Percentiles rank a stretch among this genome's conserved stretches.
Conservation (phyloP, 163 green algal species). For the Chloromonas sp. region DNA sequence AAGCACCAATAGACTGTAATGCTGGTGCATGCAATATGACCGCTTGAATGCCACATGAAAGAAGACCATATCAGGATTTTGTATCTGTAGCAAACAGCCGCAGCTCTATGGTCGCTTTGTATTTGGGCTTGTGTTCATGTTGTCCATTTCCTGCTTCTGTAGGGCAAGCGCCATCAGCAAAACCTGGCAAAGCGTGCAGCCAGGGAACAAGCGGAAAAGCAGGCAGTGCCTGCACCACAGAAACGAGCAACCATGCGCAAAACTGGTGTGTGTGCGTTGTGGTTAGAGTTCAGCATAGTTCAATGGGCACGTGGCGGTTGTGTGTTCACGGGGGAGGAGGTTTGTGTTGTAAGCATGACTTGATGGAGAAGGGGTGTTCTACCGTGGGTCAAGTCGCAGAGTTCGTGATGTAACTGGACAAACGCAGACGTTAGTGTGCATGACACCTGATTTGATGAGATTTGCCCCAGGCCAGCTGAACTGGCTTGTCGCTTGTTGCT, state of each 20-base stretch:
- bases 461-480: too few relatives aligned
- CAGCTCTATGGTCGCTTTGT: neutral
- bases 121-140: neutral
- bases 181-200: conserved; percentile 97
- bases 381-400: too few relatives aligned
- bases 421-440: too few relatives aligned
- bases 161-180: conserved; percentile 95
- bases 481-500: too few relatives aligned
- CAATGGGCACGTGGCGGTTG: too few relatives aligned
- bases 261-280: conserved; percentile 30
- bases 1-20: neutral
- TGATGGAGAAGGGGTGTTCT: too few relatives aligned
- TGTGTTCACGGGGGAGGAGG: too few relatives aligned
- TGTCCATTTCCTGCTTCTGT: conserved; percentile 4
- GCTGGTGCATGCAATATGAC: neutral
- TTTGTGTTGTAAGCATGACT: too few relatives aligned
- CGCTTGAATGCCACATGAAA: neutral
- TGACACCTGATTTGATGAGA: too few relatives aligned
- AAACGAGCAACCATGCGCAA: conserved; percentile 66
- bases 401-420: too few relatives aligned
- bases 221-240: conserved; percentile 62
- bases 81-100: neutral
- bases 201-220: conserved; percentile 81
- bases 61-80: neutral
- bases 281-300: too few relatives aligned